Conservation (phyloP, 164 flowering plant genomes). For the Pachysandra terminalis region DNA sequence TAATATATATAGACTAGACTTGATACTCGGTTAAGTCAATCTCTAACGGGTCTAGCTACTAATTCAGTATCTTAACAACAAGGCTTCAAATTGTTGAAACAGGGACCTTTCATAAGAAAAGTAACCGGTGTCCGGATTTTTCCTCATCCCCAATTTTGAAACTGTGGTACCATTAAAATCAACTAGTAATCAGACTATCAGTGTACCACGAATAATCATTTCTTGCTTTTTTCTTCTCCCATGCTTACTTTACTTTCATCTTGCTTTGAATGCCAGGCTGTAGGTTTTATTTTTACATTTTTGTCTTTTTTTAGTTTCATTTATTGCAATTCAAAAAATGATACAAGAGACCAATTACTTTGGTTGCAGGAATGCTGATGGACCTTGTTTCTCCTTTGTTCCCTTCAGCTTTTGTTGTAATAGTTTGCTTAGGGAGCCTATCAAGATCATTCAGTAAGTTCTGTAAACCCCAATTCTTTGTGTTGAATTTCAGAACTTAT, state of each 20-base stretch:
- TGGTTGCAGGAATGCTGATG: slow-evolving; percentile 95
- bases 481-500: neutral
- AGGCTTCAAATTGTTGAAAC: neutral
- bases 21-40: too few relatives aligned
- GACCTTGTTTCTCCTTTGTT: slow-evolving; percentile 92
- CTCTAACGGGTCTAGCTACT: neutral
- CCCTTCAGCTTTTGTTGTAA: slow-evolving; percentile 81
- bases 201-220: neutral
- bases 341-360: slow-evolving; percentile 6
- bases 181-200: neutral
- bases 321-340: too few relatives aligned
- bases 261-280: neutral
- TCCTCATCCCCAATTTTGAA: neutral
- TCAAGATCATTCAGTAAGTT: slow-evolving; percentile 96
- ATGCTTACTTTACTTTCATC: neutral
- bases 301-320: neutral
- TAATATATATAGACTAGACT: too few relatives aligned
- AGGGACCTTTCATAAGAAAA: neutral
- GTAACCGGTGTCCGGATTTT: neutral
- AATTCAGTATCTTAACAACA: neutral
- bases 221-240: neutral
- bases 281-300: neutral
- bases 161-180: neutral
- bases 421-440: slow-evolving; percentile 92
- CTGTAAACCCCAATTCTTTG: neutral